Conservation (phyloP, 345 rosid genomes). For the Moricandia moricandioides region DNA sequence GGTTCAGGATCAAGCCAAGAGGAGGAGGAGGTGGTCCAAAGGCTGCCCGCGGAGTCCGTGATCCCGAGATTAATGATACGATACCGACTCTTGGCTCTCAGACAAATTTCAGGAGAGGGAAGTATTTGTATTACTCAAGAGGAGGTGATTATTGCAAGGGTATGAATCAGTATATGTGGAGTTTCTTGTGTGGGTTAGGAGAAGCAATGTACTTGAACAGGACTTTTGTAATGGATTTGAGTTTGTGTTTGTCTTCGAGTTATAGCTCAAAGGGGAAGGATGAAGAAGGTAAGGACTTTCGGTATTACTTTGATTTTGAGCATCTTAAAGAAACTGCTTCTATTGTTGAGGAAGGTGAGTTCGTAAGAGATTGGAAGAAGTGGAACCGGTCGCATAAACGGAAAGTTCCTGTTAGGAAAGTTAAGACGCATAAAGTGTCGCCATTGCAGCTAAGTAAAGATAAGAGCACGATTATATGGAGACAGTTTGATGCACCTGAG, state of each 20-base stretch:
- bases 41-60: slow-evolving; percentile 27
- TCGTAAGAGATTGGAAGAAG: slow-evolving; percentile 74
- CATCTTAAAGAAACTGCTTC: slow-evolving; percentile 82
- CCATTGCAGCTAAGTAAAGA: slow-evolving; percentile 78
- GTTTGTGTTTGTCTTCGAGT: slow-evolving; percentile 62
- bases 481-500: slow-evolving; percentile 85
- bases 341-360: slow-evolving; percentile 77
- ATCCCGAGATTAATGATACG: slow-evolving; percentile 69
- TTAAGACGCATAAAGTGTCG: slow-evolving; percentile 54
- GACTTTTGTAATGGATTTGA: slow-evolving; percentile 89
- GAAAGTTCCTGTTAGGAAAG: slow-evolving; percentile 74
- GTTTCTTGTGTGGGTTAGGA: slow-evolving; percentile 92
- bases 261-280: slow-evolving; percentile 67
- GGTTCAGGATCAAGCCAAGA: slow-evolving; percentile 41
- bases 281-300: slow-evolving; percentile 85
- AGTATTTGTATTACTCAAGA: slow-evolving; percentile 75
- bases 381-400: slow-evolving; percentile 71
- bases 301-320: slow-evolving; percentile 87
- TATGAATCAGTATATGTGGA: slow-evolving; percentile 95
- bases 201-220: slow-evolving; percentile 92
- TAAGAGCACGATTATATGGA: slow-evolving; percentile 74
- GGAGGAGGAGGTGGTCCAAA: slow-evolving; percentile 35
- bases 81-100: slow-evolving; percentile 59
- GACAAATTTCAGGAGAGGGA: slow-evolving; percentile 65
- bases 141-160: slow-evolving; percentile 96